A percentile compares a stretch with the other conserved stretches of the same genome.
These are phyloP conservation scores for Diphasiastrum complanatum DNA, from an alignment of 83 land plant genomes.

Conservation along the genomic window DNA sequence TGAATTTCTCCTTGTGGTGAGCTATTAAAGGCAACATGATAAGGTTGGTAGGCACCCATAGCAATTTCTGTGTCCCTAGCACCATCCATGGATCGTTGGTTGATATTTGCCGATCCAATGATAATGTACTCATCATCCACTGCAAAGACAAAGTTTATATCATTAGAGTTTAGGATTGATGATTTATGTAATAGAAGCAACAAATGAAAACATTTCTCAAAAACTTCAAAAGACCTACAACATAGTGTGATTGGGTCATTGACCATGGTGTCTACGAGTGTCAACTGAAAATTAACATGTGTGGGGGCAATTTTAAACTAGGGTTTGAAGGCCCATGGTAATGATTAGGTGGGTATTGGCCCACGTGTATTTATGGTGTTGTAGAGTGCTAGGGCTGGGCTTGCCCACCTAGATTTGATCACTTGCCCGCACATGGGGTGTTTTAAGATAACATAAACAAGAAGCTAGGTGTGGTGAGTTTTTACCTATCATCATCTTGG, in stretches of 20 bases:
- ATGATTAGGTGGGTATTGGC: too few species aligned
- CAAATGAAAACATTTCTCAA: neutral
- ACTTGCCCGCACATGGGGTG: too few species aligned
- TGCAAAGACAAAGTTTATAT: slow-evolving; percentile 16
- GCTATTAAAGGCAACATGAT: slow-evolving; percentile 7
- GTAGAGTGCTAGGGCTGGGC: too few species aligned
- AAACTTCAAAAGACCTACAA: neutral
- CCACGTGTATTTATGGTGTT: too few species aligned
- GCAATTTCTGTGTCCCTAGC: slow-evolving; percentile 74
- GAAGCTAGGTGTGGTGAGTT: too few species aligned
- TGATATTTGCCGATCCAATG: slow-evolving; percentile 79
- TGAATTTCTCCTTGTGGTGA: slow-evolving; percentile 61
- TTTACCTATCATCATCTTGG: slow-evolving; percentile 84
- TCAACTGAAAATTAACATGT: too few species aligned
- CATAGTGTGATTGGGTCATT: too few species aligned
- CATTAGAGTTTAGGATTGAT: neutral
- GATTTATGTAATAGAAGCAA: neutral
- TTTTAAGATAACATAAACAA: too few species aligned
- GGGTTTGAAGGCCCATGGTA: too few species aligned
- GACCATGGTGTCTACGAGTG: too few species aligned
- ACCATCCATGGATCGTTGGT: slow-evolving; percentile 82
- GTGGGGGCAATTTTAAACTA: too few species aligned
- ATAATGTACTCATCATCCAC: slow-evolving; percentile 86
- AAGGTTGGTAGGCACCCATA: slow-evolving; percentile 48
- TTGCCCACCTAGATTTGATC: too few species aligned